phyloP scores from a whole-genome alignment of 2,329 filamentous ascomycete genomes.

The Colletotrichum sansevieriae region DNA sequence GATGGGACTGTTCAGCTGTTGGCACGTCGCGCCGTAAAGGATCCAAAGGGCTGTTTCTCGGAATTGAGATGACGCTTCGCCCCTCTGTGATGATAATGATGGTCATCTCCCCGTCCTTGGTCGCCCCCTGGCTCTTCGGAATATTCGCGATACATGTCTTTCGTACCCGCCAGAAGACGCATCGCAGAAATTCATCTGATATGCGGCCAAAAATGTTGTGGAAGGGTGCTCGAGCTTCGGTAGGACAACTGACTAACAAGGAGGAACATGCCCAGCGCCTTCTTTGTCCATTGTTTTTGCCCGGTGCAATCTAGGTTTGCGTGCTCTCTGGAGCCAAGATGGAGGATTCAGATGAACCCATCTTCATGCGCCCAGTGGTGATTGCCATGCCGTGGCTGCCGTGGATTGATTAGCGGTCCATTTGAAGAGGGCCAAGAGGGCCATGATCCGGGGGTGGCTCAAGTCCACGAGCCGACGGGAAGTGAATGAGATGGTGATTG shows the following conservation, averaged over 20 bases:
- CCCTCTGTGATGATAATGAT: neutral
- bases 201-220: neutral
- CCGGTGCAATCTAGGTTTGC: conserved; percentile 12
- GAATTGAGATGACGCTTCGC: conserved; percentile 14
- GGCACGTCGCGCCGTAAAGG: conserved; percentile 6
- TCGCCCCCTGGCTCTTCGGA: conserved; percentile 9
- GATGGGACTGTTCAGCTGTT: conserved; percentile 2
- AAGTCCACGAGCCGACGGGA: conserved; percentile 4
- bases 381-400: conserved; percentile 15
- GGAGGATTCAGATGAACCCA: conserved; percentile 12
- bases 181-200: neutral
- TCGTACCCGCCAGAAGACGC: conserved; percentile 7
- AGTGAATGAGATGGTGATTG: neutral
- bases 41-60: conserved; percentile 10
- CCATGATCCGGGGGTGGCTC: conserved; percentile 25
- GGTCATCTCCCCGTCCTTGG: conserved; percentile 22
- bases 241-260: conserved; percentile 10
- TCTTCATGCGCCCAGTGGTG: conserved; percentile 3
- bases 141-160: conserved; percentile 13
- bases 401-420: conserved; percentile 14
- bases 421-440: conserved; percentile 23
- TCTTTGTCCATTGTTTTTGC: conserved; percentile 2
- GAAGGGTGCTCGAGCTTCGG: neutral
- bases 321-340: conserved; percentile 2
- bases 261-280: conserved; percentile 1